These are phyloP conservation scores for Hydrangea macrophylla DNA, from an alignment of 148 eudicot genomes.

Conservation along the genomic window DNA sequence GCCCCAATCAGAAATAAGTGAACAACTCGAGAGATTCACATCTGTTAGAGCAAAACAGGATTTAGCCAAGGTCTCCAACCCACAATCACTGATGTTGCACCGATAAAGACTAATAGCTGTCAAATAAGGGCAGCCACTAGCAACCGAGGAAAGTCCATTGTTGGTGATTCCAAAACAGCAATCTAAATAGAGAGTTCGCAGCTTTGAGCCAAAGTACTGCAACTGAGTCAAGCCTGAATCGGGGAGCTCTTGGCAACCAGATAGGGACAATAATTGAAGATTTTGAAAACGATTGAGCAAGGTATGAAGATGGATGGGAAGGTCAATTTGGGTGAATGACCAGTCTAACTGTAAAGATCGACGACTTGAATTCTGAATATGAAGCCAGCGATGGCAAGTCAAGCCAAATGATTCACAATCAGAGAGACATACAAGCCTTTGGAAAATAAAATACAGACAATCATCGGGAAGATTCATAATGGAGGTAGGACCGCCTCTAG, in stretches of 20 bases:
- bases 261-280: slow-evolving; percentile 45
- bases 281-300: slow-evolving; percentile 45
- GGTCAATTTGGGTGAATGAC: slow-evolving; percentile 32
- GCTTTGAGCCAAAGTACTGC: slow-evolving; percentile 34
- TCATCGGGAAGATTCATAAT: slow-evolving; percentile 66
- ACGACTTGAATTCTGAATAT: slow-evolving; percentile 55
- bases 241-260: slow-evolving; percentile 57
- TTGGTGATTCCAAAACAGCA: slow-evolving; percentile 61
- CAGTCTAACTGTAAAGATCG: slow-evolving; percentile 48
- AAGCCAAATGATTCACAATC: slow-evolving; percentile 73
- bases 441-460: slow-evolving; percentile 50
- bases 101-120: slow-evolving; percentile 51
- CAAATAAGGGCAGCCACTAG: slow-evolving; percentile 43
- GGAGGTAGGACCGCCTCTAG: slow-evolving; percentile 17
- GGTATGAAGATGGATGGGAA: slow-evolving; percentile 30
- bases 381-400: slow-evolving; percentile 64
- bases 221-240: slow-evolving; percentile 43
- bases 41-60: slow-evolving; percentile 47
- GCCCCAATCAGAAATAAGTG: slow-evolving; percentile 46
- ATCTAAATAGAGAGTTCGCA: slow-evolving; percentile 44
- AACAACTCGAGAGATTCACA: slow-evolving; percentile 51
- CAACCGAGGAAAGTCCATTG: slow-evolving; percentile 42
- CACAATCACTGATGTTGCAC: slow-evolving; percentile 49
- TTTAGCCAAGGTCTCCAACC: slow-evolving; percentile 45
- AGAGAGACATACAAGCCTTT: slow-evolving; percentile 28